Conservation (phyloP, 306 rosid species). For the Ziziphus jujuba region DNA sequence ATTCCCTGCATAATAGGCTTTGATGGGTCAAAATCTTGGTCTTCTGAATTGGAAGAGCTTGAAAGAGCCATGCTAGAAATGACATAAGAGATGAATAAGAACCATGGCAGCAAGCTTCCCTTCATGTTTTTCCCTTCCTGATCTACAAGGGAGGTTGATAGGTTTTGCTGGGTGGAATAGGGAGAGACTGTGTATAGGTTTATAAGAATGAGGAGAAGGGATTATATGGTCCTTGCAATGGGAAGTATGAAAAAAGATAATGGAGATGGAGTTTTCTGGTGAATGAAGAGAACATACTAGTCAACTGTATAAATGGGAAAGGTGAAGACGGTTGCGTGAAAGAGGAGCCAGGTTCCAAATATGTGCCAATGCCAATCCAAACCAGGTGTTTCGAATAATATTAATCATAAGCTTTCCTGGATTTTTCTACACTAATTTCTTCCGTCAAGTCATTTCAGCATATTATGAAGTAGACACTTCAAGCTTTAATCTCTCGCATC, state of each 20-base stretch:
- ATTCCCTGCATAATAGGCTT: neutral
- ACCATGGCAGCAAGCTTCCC: conserved; percentile 3
- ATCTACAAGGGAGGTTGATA: neutral
- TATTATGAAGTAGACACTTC: no score
- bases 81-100: conserved; percentile 10
- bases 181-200: neutral
- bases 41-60: neutral
- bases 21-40: neutral
- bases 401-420: no score
- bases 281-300: neutral
- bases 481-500: no score
- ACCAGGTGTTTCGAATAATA: neutral
- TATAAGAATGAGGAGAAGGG: no score
- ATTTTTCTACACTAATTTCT: no score
- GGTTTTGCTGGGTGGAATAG: neutral
- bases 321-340: neutral
- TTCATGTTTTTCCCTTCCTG: neutral
- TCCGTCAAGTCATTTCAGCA: no score
- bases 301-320: no score
- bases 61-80: neutral
- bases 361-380: no score
- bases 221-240: no score
- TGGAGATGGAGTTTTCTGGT: neutral
- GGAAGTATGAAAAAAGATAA: no score
- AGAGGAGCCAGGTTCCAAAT: neutral